A percentile compares a stretch with the other conserved stretches of the same genome.
Conservation (phyloP, 495 filamentous ascomycete species). For the Penicillium paradoxum region DNA sequence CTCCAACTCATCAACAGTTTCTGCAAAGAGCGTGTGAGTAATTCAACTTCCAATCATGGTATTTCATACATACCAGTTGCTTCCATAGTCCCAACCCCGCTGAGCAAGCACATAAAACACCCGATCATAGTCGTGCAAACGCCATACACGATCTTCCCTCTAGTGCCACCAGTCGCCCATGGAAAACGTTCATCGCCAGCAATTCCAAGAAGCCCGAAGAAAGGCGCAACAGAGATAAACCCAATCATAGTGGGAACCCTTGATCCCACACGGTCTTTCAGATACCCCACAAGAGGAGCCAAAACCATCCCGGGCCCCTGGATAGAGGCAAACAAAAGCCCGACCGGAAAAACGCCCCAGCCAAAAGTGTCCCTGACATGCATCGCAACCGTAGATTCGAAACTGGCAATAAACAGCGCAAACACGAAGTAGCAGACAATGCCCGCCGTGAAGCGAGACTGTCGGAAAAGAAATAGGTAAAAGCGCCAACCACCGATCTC, state of each 20-base stretch:
- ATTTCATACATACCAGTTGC: conserved; percentile 24
- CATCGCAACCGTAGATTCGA: conserved; percentile 28
- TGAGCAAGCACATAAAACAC: conserved; percentile 19
- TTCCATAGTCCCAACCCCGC: conserved; percentile 28
- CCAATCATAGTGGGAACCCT: conserved; percentile 8
- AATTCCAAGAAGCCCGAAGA: conserved; percentile 7
- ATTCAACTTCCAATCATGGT: not conserved
- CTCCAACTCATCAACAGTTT: conserved; percentile 26
- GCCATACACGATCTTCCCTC: conserved; percentile 21
- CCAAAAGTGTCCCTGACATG: conserved; percentile 28
- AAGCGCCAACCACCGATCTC: conserved; percentile 12
- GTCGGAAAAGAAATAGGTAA: conserved; percentile 17
- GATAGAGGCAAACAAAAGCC: conserved; percentile 28
- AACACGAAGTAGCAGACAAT: conserved; percentile 18
- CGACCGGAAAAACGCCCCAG: conserved; percentile 26
- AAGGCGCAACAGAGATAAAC: conserved; percentile 1
- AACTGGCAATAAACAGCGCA: conserved; percentile 21
- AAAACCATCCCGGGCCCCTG: conserved; percentile 19
- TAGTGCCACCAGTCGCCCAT: not conserved
- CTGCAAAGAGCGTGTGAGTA: conserved; percentile 6
- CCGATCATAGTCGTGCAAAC: conserved; percentile 15
- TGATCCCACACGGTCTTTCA: conserved; percentile 11
- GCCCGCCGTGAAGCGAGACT: conserved; percentile 21
- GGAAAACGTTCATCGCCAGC: conserved; percentile 8
- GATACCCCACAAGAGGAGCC: conserved; percentile 1